These are phyloP conservation scores for Nitzschia sp. DNA, from an alignment of 108 stramenopile genomes.

Conservation along the genomic window DNA sequence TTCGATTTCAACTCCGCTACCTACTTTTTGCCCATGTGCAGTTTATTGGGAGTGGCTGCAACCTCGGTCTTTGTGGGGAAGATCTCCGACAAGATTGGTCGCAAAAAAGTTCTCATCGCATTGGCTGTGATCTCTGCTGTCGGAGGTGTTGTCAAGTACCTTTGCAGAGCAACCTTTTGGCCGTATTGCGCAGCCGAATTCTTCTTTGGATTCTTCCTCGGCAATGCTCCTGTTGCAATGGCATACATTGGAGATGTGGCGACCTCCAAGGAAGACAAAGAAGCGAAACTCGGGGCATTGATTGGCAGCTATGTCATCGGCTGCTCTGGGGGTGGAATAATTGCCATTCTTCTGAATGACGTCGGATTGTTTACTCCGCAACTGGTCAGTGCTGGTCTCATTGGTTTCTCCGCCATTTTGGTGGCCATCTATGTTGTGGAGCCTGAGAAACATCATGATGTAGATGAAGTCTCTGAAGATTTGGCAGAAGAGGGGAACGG, in stretches of 20 bases:
- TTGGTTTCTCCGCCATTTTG: slow-evolving; percentile 24
- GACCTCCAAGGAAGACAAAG: slow-evolving; percentile 34
- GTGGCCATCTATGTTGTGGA: slow-evolving; percentile 36
- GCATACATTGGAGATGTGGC: slow-evolving; percentile 51
- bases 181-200: slow-evolving; percentile 39
- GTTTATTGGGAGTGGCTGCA: slow-evolving; percentile 51
- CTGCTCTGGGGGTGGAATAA: slow-evolving; percentile 53
- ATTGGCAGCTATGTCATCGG: slow-evolving; percentile 45
- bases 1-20: slow-evolving; percentile 54
- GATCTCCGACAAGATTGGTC: slow-evolving; percentile 39
- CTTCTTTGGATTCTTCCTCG: slow-evolving; percentile 42
- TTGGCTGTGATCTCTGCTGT: slow-evolving; percentile 25
- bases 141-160: slow-evolving; percentile 44
- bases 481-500: too few species aligned
- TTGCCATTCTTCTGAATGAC: slow-evolving; percentile 47
- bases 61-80: slow-evolving; percentile 36
- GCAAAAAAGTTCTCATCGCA: slow-evolving; percentile 32
- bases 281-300: slow-evolving; percentile 36
- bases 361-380: slow-evolving; percentile 48
- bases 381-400: slow-evolving; percentile 41
- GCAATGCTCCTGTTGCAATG: slow-evolving; percentile 51
- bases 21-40: slow-evolving; percentile 51
- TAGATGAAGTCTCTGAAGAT: too few species aligned
- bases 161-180: slow-evolving; percentile 40
- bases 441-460: slow-evolving; percentile 42